Evolutionary conservation across 345 rosid genomes (phyloP).

Genomic region (Rhodamnia argentea): DNA sequence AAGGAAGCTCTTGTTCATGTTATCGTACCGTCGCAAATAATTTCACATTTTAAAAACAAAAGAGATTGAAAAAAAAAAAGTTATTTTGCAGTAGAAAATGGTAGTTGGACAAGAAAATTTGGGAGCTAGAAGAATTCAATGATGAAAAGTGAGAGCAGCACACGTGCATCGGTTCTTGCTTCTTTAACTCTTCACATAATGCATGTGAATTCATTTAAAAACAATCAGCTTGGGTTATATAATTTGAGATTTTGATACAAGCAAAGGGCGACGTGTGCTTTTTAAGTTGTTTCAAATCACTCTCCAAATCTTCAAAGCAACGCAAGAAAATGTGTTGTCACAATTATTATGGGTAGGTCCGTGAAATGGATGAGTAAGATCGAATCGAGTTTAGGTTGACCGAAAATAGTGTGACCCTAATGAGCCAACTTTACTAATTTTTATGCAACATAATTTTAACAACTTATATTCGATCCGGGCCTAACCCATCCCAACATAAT

Average conservation of each 20-base stretch:
- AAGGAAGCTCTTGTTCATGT: neutral
- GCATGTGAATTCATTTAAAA: neutral
- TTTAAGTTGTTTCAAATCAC: neutral
- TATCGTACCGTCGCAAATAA: neutral
- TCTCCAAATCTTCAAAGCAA: neutral
- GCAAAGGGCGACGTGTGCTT: neutral
- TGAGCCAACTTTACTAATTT: neutral
- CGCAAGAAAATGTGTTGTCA: neutral
- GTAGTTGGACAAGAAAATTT: neutral
- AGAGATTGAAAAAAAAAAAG: neutral
- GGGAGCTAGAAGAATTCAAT: neutral
- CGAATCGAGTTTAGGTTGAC: rapidly evolving
- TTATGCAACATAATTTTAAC: rapidly evolving
- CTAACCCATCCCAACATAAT: neutral
- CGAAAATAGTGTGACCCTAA: rapidly evolving
- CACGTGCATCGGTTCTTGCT: neutral
- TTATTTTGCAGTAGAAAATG: neutral
- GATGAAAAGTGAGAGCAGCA: neutral
- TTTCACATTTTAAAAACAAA: neutral
- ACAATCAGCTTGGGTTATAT: neutral
- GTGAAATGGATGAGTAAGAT: rapidly evolving
- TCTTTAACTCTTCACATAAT: neutral
- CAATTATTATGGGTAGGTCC: no score
- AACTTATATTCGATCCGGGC: neutral
- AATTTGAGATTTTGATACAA: neutral